phyloP scores from a whole-genome alignment of 495 filamentous ascomycete species.

The Lepidopterella palustris region DNA sequence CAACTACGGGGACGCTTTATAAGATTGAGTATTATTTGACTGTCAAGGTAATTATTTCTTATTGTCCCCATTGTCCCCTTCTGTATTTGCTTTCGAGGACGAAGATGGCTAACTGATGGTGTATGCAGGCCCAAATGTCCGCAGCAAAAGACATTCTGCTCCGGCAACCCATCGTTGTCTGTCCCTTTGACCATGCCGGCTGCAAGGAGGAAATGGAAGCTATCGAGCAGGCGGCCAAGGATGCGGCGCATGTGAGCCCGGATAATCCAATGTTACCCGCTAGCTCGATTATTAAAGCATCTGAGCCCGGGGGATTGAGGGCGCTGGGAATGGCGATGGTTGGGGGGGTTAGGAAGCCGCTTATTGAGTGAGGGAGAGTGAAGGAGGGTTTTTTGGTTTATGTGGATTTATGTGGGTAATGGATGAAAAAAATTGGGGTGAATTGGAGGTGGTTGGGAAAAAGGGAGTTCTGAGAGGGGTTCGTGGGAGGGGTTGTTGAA shows the following conservation, averaged over 20 bases:
- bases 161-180: conserved; percentile 91
- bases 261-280: conserved; percentile 86
- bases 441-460: neutral
- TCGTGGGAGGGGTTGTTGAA: no score
- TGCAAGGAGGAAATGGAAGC: conserved; percentile 98
- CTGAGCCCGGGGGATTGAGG: conserved; percentile 67
- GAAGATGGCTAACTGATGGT: neutral
- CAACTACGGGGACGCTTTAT: conserved; percentile 88
- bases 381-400: neutral
- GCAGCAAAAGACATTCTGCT: conserved; percentile 83
- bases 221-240: conserved; percentile 89
- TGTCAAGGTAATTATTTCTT: conserved; percentile 64
- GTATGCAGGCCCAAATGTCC: conserved; percentile 74
- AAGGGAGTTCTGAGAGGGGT: no score
- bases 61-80: neutral
- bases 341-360: conserved; percentile 73
- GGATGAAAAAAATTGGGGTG: neutral
- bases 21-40: conserved; percentile 96
- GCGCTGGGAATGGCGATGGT: conserved; percentile 79
- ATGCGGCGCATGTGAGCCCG: conserved; percentile 76
- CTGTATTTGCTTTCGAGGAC: no score
- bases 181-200: conserved; percentile 86
- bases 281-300: conserved; percentile 68
- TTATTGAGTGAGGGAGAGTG: conserved; percentile 67
- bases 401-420: no score